phyloP scores from a whole-genome alignment of 257 asterid species.

The Rhazya stricta region DNA sequence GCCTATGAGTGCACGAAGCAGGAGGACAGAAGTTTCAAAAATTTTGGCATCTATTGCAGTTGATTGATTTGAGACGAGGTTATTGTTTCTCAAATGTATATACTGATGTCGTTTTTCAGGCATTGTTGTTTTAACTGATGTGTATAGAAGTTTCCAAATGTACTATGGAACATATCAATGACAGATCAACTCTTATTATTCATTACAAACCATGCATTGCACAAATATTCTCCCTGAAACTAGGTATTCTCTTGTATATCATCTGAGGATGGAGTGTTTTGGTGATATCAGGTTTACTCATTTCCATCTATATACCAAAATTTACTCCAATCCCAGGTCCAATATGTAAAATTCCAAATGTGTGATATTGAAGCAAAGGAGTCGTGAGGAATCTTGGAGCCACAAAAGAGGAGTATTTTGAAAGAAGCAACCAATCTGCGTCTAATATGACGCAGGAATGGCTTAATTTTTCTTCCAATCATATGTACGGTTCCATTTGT shows the following conservation, averaged over 20 bases:
- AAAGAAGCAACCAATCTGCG: background rate
- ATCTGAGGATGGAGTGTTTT: background rate
- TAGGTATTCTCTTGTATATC: background rate
- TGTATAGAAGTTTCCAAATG: background rate
- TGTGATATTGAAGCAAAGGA: conserved; percentile 14
- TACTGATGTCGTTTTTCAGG: background rate
- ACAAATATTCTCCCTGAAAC: background rate
- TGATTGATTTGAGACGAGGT: background rate
- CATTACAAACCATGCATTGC: background rate
- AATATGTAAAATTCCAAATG: background rate
- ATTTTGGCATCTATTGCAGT: background rate
- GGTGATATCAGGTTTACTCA: background rate
- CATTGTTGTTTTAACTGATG: background rate
- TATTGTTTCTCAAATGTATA: conserved; percentile 12
- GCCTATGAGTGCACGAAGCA: conserved; percentile 30
- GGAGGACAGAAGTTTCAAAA: background rate
- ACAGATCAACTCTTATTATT: background rate
- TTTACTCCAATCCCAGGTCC: background rate
- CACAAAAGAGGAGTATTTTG: conserved; percentile 1
- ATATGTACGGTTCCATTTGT: conserved; percentile 14
- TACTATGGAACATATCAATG: background rate
- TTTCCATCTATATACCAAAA: background rate
- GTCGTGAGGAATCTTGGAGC: conserved; percentile 2
- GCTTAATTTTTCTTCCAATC: background rate
- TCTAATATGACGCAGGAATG: background rate